phyloP scores from a whole-genome alignment of 2,329 filamentous ascomycete genomes.

The Penicillium decumbens region DNA sequence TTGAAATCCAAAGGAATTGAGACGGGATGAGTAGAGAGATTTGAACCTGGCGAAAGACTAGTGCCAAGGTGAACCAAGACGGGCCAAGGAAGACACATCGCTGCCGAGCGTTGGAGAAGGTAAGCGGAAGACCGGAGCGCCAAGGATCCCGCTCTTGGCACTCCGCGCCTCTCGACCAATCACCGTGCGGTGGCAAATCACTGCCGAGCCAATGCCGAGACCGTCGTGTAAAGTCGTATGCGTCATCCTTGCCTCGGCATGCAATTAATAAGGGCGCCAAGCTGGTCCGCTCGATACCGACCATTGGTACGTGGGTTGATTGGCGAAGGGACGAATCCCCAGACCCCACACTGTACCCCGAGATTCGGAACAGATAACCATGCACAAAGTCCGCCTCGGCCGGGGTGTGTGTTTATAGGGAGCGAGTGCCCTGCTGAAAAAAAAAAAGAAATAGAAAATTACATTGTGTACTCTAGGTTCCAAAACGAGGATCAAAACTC shows the following conservation, averaged over 20 bases:
- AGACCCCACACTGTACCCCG: constrained; percentile 7
- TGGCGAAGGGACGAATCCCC: constrained; percentile 14
- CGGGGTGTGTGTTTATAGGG: constrained; percentile 16
- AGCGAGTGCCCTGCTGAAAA: not conserved
- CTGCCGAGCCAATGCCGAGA: constrained; percentile 18
- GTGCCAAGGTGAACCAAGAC: constrained; percentile 19
- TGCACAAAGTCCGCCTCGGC: constrained; percentile 1
- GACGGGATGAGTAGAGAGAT: constrained; percentile 13
- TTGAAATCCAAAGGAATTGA: not conserved
- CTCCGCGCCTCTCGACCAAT: constrained; percentile 14
- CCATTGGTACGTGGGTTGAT: constrained; percentile 8
- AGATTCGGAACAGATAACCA: constrained; percentile 2
- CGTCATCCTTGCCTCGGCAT: constrained; percentile 16
- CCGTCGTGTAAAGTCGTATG: constrained; percentile 23
- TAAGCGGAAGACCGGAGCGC: constrained; percentile 9
- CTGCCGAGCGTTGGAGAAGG: constrained; percentile 5
- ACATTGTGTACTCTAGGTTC: constrained; percentile 12
- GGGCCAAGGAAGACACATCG: constrained; percentile 18
- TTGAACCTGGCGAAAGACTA: constrained; percentile 16
- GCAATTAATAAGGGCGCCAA: constrained; percentile 11
- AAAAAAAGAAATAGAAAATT: constrained; percentile 5
- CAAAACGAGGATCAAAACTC: constrained; percentile 8
- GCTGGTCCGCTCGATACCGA: constrained; percentile 11
- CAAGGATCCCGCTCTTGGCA: constrained; percentile 22
- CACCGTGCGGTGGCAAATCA: constrained; percentile 1